Evolutionary conservation across 2,329 filamentous ascomycete genomes (phyloP).

Genomic region (Phialophora chinensis): DNA sequence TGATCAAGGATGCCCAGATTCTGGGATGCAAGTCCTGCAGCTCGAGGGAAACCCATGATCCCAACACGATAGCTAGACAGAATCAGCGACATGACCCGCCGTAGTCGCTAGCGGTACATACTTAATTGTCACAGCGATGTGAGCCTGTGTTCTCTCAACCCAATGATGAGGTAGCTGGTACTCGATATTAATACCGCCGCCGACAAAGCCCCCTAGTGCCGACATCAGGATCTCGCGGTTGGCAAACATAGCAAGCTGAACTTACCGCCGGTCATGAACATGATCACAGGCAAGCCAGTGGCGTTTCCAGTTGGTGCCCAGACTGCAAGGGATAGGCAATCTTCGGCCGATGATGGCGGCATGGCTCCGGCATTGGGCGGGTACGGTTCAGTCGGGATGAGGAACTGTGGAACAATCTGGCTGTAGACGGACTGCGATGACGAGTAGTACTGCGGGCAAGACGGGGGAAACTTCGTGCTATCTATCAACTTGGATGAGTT

Average conservation of each 20-base stretch:
- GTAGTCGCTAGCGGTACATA: too few species aligned
- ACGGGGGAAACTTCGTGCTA: background rate
- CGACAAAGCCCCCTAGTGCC: slow-evolving; percentile 28
- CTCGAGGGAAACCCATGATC: slow-evolving; percentile 46
- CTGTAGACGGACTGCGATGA: background rate
- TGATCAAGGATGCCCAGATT: slow-evolving; percentile 63
- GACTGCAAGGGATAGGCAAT: slow-evolving; percentile 52
- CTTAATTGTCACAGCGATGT: slow-evolving; percentile 50
- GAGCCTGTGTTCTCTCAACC: slow-evolving; percentile 49
- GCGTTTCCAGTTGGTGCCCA: slow-evolving; percentile 49
- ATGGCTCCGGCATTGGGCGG: slow-evolving; percentile 34
- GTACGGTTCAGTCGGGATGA: slow-evolving; percentile 24
- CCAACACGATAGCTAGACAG: slow-evolving; percentile 50
- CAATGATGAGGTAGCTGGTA: slow-evolving; percentile 50
- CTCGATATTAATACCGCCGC: slow-evolving; percentile 47
- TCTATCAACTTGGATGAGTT: background rate
- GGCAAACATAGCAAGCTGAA: background rate
- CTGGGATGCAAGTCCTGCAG: slow-evolving; percentile 42
- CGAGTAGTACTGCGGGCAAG: background rate
- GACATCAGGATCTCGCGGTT: background rate
- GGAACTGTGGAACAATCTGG: background rate
- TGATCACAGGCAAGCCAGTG: slow-evolving; percentile 36
- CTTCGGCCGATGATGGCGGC: slow-evolving; percentile 45
- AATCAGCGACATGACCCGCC: too few species aligned
- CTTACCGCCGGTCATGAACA: slow-evolving; percentile 39